Evolutionary conservation across 164 flowering plant species (phyloP), one percentile per base, ranked within the genome.

Genomic region (Nymphaea colorata): DNA sequence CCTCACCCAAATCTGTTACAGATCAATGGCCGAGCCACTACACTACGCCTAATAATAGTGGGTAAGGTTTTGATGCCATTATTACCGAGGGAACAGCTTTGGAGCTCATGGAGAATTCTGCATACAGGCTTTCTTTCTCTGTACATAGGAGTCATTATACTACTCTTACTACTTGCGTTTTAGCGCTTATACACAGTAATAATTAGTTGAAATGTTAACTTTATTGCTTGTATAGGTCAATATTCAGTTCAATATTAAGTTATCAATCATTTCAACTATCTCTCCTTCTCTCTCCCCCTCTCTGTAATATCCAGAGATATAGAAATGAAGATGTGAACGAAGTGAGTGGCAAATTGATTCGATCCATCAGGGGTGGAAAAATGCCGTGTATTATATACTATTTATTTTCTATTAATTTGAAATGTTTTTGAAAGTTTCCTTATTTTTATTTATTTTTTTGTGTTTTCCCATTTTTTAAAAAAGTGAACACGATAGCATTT

Each of bases 1-100:
- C 76, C 17, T 85, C 87, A 6, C 86, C 84, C 1, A 81, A 81
- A 43, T 71, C 78, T 0, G 76, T 41, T 8, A 69, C 59, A 5
- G 74, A 76, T 57, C 73, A 76, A 69, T 78, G 84, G 82, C 75
- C 59, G 51, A 77, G 82, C 53, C 44, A 41, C n/a, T 45, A 61
- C 14, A 73, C 69, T 59, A 70, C 76, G 12, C 68, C 73, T 64
- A 55, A 67, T 57, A 47, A 62, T 43, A 76, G 71, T 70, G 47
- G 17, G 18, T 66, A 59, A 70, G 44, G 36, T 61, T 67, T 72
- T 41, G 43, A 5, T 6, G 64, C 2, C 41, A 41, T 61, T 61
- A 2, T 10, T 61, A 4, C n/a, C n/a, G 16, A 51, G 10, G 57
- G 14, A 5, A 5, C 57, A 51, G 12, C 57, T 51, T 51, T 51